phyloP scores from a whole-genome alignment of 257 asterid genomes.

The Orobanche coerulescens region DNA sequence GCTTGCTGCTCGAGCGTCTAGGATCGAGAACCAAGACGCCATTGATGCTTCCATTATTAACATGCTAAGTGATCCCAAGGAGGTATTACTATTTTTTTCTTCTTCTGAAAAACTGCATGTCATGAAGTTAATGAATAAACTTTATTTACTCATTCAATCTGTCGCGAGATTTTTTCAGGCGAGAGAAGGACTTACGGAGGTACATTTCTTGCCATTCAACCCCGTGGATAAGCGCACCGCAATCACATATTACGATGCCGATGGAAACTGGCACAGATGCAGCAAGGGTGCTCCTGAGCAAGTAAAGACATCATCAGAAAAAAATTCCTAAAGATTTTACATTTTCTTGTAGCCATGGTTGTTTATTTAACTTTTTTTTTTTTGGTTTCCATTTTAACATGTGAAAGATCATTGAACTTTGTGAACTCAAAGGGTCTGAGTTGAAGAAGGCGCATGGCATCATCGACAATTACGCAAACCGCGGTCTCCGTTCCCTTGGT shows the following conservation, averaged over 20 bases:
- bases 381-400: too few species aligned
- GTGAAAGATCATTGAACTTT: slow-evolving; percentile 66
- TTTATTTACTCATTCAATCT: too few species aligned
- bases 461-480: slow-evolving; percentile 70
- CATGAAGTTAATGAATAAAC: too few species aligned
- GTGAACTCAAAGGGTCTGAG: slow-evolving; percentile 48
- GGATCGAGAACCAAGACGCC: slow-evolving; percentile 50
- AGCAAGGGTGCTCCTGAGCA: slow-evolving; percentile 98
- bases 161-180: too few species aligned
- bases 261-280: slow-evolving; percentile 63
- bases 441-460: slow-evolving; percentile 50
- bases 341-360: too few species aligned
- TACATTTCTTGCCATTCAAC: slow-evolving; percentile 83
- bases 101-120: too few species aligned
- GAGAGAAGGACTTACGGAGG: slow-evolving; percentile 68
- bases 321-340: too few species aligned
- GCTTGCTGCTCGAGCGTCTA: slow-evolving; percentile 43
- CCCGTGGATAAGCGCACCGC: slow-evolving; percentile 91
- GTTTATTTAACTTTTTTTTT: too few species aligned
- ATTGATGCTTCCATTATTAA: slow-evolving; percentile 48
- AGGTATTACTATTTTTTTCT: too few species aligned
- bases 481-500: slow-evolving; percentile 86
- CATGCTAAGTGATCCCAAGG: slow-evolving; percentile 46
- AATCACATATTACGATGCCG: slow-evolving; percentile 53
- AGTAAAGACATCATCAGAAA: slow-evolving; percentile 28